phyloP scores from a whole-genome alignment of 2,329 filamentous ascomycete species.

The Malbranchea zuffiana region DNA sequence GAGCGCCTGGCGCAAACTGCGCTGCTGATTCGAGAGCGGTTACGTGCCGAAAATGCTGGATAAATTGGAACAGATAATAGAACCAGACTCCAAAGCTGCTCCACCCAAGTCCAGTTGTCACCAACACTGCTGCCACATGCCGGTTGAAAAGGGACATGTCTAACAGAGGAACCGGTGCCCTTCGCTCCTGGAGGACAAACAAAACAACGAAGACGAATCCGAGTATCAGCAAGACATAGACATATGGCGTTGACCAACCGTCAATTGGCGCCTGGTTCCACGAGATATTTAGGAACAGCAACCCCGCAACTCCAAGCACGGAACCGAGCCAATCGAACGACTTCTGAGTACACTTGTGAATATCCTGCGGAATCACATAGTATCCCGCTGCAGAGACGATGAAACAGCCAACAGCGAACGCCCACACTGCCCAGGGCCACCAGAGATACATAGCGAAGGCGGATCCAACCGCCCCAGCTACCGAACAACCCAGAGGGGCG shows the following conservation, averaged over 20 bases:
- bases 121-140: constrained; percentile 27
- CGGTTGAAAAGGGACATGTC: constrained; percentile 31
- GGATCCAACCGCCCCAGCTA: neutral
- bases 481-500: neutral
- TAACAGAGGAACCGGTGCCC: constrained; percentile 32
- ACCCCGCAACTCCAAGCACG: neutral
- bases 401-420: neutral
- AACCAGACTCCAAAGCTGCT: constrained; percentile 33
- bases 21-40: constrained; percentile 23
- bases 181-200: constrained; percentile 36
- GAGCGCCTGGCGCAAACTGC: constrained; percentile 22
- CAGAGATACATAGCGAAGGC: neutral
- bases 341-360: too few relatives aligned
- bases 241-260: neutral
- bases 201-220: constrained; percentile 19
- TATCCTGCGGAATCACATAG: neutral
- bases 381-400: neutral
- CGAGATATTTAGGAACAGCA: neutral
- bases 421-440: neutral
- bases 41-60: constrained; percentile 18
- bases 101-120: constrained; percentile 35
- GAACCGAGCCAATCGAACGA: neutral
- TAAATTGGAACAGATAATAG: constrained; percentile 31
- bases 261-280: neutral
- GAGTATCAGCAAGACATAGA: neutral